Base-by-base conservation (phyloP, 495 filamentous ascomycete genomes). In the Lichenothelia convexa region DNA sequence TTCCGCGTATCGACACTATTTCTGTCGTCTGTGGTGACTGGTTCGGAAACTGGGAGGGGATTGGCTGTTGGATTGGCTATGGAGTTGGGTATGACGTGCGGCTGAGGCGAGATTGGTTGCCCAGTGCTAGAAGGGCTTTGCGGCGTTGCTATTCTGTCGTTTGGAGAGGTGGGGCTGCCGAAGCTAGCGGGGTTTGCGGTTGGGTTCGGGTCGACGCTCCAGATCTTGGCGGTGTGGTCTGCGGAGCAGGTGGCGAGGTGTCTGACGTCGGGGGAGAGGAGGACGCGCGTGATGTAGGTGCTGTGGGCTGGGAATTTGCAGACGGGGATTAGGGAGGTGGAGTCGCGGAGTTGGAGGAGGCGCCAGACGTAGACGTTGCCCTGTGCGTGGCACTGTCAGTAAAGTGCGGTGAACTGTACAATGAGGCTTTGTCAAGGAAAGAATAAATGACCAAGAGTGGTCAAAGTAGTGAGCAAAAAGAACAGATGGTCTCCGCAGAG, bases 351-450 rank as follows among this genome's bases (percentile, higher is more conserved):
- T 48, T 87, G 82, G 34, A 82, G 64, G 57, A 97, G 80, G 41
- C 78, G 75, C 89, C 89, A 97, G 47, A 95, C 80, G 57, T 87
- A 95, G 39, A 94, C 84, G 50, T 89, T 93, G 36, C 89, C 89
- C 85, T 95, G 45, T 13, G 31, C 21, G 29, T n/a, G 13, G 16
- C 11, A 15, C 22, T 15, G 32, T 18, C 15, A 18, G 35, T 41
- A 8, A 35, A 30, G 4, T 11, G 9, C 21, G 18, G 21, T 21
- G 18, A 21, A 18, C 4, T 13, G 6, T 9, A 40, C 29, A 21
- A 32, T 30, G 1, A 39, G 17, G n/a, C n/a, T n/a, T n/a, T n/a
- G n/a, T n/a, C n/a, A n/a, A n/a, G 24, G 30, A 23, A 24, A 44
- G n/a, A n/a, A n/a, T n/a, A n/a, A n/a, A n/a, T n/a, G n/a, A n/a